Conservation (phyloP, 1,284 basidiomycete species). For the Ceratobasidium sp. region DNA sequence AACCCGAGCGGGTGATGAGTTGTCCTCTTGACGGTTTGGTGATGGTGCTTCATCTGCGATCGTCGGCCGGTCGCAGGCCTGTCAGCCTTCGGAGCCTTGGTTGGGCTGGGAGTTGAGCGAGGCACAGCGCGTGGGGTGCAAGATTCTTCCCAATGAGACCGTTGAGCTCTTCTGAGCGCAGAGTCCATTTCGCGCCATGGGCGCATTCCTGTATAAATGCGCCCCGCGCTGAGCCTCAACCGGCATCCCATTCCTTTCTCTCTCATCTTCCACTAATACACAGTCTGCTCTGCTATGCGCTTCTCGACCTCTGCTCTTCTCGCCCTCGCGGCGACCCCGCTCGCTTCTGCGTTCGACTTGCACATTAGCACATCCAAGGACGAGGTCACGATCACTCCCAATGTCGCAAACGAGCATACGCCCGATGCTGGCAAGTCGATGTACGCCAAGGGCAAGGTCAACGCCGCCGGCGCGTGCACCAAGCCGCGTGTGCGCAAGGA, state of each 20-base stretch:
- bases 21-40: neutral
- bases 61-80: constrained; percentile 1
- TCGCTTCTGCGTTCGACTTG: constrained; percentile 24
- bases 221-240: neutral
- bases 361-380: constrained; percentile 26
- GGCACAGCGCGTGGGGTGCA: neutral
- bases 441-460: constrained; percentile 6
- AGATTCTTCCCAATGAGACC: neutral
- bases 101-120: neutral
- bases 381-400: constrained; percentile 7
- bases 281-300: constrained; percentile 5
- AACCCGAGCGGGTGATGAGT: neutral
- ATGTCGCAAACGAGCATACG: constrained; percentile 11
- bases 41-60: constrained; percentile 1
- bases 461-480: constrained; percentile 12
- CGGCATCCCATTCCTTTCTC: constrained; percentile 8
- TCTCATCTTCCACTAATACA: neutral
- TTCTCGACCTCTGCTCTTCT: constrained; percentile 20
- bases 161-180: constrained; percentile 6
- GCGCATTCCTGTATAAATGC: neutral
- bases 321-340: constrained; percentile 8
- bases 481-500: constrained; percentile 37
- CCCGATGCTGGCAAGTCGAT: constrained; percentile 41
- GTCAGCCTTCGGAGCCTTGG: neutral
- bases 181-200: constrained; percentile 1